A percentile compares a stretch with the other conserved stretches of the same genome.
phyloP scores from a whole-genome alignment of 2,329 filamentous ascomycete genomes.

The Coniochaeta ligniaria region DNA sequence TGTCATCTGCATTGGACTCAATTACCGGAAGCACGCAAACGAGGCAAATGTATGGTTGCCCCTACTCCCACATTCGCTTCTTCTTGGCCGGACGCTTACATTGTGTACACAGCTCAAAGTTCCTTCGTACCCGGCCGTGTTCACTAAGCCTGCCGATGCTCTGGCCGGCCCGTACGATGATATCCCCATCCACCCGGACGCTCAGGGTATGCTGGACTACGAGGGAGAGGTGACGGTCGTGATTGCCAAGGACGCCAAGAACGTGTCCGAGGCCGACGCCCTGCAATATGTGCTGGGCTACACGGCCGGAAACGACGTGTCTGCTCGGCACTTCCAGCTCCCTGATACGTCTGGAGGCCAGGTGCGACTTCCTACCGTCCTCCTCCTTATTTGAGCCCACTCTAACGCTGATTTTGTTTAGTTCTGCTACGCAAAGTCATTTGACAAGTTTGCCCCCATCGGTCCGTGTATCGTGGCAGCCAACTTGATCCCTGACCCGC shows the following conservation, averaged over 20 bases:
- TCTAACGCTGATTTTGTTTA: neutral
- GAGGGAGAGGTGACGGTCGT: constrained; percentile 3
- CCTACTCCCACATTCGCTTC: neutral
- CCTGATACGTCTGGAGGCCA: neutral
- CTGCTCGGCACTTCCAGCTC: neutral
- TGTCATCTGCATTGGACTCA: constrained; percentile 5
- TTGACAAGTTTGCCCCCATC: constrained; percentile 35
- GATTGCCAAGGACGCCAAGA: constrained; percentile 1
- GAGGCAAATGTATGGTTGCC: constrained; percentile 4
- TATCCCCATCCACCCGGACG: neutral
- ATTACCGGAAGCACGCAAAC: constrained; percentile 5
- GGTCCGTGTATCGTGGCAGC: constrained; percentile 28
- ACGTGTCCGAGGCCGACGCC: neutral
- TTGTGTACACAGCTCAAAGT: constrained; percentile 19
- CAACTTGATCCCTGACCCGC: constrained; percentile 14
- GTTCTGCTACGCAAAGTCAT: constrained; percentile 9
- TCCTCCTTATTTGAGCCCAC: neutral
- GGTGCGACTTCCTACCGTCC: neutral
- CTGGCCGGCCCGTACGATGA: constrained; percentile 1
- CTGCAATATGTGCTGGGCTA: constrained; percentile 4
- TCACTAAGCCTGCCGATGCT: constrained; percentile 2
- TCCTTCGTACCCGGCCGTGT: constrained; percentile 32
- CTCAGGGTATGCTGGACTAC: constrained; percentile 1
- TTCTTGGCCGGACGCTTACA: neutral
- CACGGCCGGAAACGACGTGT: constrained; percentile 1